Evolutionary conservation across 1,139 yeast species (phyloP), one percentile per base, ranked within the genome.

Genomic region (Scheffersomyces stambukii): DNA sequence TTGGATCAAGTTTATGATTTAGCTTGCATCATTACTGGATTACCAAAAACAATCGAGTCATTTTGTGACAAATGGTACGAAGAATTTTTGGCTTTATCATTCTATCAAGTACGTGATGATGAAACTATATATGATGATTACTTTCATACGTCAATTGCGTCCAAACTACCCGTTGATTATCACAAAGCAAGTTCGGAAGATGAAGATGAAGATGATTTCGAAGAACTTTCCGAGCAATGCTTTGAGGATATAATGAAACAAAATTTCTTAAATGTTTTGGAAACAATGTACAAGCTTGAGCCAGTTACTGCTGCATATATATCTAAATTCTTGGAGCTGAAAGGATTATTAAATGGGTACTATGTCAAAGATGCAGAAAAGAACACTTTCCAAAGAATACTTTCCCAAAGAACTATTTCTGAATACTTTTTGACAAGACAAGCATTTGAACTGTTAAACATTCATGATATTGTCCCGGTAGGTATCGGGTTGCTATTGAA

Each of bases 1-100:
- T 52, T 63, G 4, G 48, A 57, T 23, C 75, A 69, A 40, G 51
- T 75, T 10, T 54, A 55, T 32, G 74, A 70, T 29, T 42, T 75
- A 19, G 42, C 71, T 2, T 53, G 64, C 21, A 59, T 71, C 4
- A 45, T 73, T 31, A 64, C 77, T 2, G 89, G 89, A 1, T 65
- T 72, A 29, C 67, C 72, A 8, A 63, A 64, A 24, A 58, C 76
- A 0, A 77, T 79, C 15, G 48, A 73, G 2, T 57, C 56, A 10
- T 60, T 54, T 32, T 65, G 81, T 19, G 57, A 60, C 5, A 57
- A 72, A 1, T 85, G 95, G 95, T 82, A 77, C 50, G 95, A 84
- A 46, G 66, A 79, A 12, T 65, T 76, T 26, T 64, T 75, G 26
- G 81, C 84, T 1, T 66, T 81, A 23, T 60, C 77, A 16, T 60